A percentile compares a stretch with the other conserved stretches of the same genome.
These are phyloP conservation scores for Colletotrichum siamense DNA, from an alignment of 2,329 filamentous ascomycete species.

Conservation along the genomic window DNA sequence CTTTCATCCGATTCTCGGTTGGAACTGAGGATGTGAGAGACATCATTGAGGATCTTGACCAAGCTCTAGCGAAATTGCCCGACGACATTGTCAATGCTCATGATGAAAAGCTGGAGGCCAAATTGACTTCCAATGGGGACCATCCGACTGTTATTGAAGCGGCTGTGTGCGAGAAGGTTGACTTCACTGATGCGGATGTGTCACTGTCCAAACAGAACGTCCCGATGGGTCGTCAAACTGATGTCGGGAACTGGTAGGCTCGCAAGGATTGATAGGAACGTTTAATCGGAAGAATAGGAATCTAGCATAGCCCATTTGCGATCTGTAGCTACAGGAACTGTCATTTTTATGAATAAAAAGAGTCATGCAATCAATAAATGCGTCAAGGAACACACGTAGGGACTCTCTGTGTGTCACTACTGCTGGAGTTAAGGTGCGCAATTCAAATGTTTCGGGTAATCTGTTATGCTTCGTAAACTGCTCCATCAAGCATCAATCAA, in stretches of 20 bases:
- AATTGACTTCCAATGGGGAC: not conserved
- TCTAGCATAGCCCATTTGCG: not conserved
- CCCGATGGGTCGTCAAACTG: not conserved
- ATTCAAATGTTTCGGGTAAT: not conserved
- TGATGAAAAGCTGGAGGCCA: not conserved
- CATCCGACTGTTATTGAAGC: not conserved
- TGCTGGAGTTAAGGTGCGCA: fast-evolving
- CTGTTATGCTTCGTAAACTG: not conserved
- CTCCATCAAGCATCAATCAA: not conserved
- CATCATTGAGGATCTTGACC: constrained; percentile 74
- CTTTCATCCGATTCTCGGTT: constrained; percentile 51
- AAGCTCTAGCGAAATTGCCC: constrained; percentile 42
- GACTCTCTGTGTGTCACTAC: not conserved
- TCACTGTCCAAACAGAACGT: not conserved
- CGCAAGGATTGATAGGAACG: not conserved
- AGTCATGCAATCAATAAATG: not conserved
- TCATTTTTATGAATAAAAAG: not conserved
- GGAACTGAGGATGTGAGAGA: constrained; percentile 74
- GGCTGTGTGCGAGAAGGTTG: not conserved
- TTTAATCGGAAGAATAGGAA: not conserved
- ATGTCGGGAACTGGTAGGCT: not conserved
- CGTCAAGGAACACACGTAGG: not conserved
- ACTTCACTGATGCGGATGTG: not conserved
- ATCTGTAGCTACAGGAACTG: not conserved
- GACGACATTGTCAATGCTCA: not conserved